Conservation (phyloP, 2,329 filamentous ascomycete species). For the Fusarium metavorans region DNA sequence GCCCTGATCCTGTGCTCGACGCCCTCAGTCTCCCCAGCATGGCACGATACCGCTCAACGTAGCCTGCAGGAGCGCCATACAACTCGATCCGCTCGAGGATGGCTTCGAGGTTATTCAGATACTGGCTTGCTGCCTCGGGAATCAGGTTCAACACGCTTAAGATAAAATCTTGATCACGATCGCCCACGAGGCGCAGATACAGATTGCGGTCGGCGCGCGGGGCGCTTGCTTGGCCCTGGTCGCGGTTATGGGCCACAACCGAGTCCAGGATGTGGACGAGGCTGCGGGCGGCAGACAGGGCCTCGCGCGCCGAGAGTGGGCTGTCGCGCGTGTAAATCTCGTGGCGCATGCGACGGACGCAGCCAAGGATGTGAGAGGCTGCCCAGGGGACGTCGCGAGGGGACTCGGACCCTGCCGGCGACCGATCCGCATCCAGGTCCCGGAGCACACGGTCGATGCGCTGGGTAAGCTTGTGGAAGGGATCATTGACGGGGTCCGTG, state of each 20-base stretch:
- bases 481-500: slow-evolving; percentile 58
- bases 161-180: slow-evolving; percentile 58
- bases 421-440: slow-evolving; percentile 50
- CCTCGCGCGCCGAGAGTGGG: slow-evolving; percentile 54
- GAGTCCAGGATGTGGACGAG: slow-evolving; percentile 61
- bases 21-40: slow-evolving; percentile 48
- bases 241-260: slow-evolving; percentile 56
- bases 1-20: slow-evolving; percentile 42
- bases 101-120: slow-evolving; percentile 53
- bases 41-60: slow-evolving; percentile 51
- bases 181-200: slow-evolving; percentile 62
- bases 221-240: slow-evolving; percentile 48
- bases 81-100: slow-evolving; percentile 49
- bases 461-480: slow-evolving; percentile 61
- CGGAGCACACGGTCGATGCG: slow-evolving; percentile 61
- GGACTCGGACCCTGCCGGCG: slow-evolving; percentile 41
- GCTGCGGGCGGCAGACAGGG: slow-evolving; percentile 59
- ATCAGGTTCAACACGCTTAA: slow-evolving; percentile 58
- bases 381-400: slow-evolving; percentile 62
- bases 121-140: slow-evolving; percentile 58
- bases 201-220: slow-evolving; percentile 56
- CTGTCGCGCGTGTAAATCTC: slow-evolving; percentile 54
- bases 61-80: slow-evolving; percentile 50
- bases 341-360: slow-evolving; percentile 57
- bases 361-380: slow-evolving; percentile 58